phyloP scores from a whole-genome alignment of 257 asterid species.

The Agastache rugosa region DNA sequence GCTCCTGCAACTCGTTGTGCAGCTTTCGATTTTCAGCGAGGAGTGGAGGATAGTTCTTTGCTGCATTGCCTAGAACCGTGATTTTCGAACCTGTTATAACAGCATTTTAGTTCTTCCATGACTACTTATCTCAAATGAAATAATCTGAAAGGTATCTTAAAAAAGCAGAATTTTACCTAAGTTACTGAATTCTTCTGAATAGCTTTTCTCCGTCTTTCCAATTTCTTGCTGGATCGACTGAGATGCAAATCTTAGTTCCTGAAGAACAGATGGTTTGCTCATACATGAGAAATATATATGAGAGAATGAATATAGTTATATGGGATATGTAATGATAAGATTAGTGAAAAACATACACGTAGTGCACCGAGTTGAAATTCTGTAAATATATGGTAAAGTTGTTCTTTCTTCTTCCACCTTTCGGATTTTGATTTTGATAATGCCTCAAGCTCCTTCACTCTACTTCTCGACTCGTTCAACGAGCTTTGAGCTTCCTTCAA shows the following conservation, averaged over 20 bases:
- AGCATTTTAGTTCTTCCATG: background rate
- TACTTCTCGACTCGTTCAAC: slow-evolving; percentile 49
- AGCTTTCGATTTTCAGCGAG: slow-evolving; percentile 74
- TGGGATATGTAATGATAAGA: slow-evolving; percentile 7
- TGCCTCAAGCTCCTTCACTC: slow-evolving; percentile 63
- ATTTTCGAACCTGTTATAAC: slow-evolving; percentile 54
- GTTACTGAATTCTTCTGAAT: slow-evolving; percentile 61
- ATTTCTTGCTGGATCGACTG: slow-evolving; percentile 85
- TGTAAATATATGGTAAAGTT: slow-evolving; percentile 61
- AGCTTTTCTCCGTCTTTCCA: slow-evolving; percentile 61
- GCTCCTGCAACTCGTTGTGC: slow-evolving; percentile 85
- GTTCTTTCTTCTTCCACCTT: slow-evolving; percentile 70
- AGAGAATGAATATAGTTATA: background rate
- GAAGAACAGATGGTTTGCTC: slow-evolving; percentile 26
- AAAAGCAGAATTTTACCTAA: slow-evolving; percentile 51
- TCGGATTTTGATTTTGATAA: slow-evolving; percentile 51
- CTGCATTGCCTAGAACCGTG: slow-evolving; percentile 60
- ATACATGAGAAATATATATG: background rate
- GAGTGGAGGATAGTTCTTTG: slow-evolving; percentile 57
- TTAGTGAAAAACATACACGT: slow-evolving; percentile 55
- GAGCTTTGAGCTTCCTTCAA: slow-evolving; percentile 45
- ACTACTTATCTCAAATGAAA: background rate
- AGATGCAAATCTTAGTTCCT: slow-evolving; percentile 75
- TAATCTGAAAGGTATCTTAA: background rate
- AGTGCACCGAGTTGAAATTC: slow-evolving; percentile 90